phyloP scores from a whole-genome alignment of 331 rosid genomes.

The Cydonia oblonga region DNA sequence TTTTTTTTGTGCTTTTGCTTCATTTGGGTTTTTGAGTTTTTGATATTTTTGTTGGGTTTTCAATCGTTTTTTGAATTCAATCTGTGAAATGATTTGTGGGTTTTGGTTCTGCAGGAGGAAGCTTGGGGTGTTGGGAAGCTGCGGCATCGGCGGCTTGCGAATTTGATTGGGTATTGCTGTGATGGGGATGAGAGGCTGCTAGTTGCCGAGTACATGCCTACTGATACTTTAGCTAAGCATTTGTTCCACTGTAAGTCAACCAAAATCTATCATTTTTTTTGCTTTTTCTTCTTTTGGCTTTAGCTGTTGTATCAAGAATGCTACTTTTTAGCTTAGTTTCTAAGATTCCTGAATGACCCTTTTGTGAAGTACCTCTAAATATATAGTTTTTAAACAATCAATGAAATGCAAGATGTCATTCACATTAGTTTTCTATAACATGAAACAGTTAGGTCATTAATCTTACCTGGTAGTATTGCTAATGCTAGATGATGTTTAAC shows the following conservation, averaged over 20 bases:
- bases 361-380: neutral
- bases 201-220: conserved; percentile 94
- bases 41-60: neutral
- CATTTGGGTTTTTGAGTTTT: neutral
- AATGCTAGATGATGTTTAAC: neutral
- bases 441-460: neutral
- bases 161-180: conserved; percentile 90
- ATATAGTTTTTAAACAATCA: neutral
- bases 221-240: conserved; percentile 96
- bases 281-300: no score
- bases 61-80: neutral
- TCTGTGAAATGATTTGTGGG: neutral
- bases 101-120: conserved; percentile 47
- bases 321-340: neutral
- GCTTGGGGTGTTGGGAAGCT: conserved; percentile 80
- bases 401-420: neutral
- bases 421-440: neutral
- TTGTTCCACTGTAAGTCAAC: conserved; percentile 71
- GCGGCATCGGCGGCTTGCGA: conserved; percentile 76
- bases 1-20: neutral
- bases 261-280: no score
- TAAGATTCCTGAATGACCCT: neutral
- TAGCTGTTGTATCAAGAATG: no score
- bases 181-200: conserved; percentile 95
- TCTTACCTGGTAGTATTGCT: neutral